Conservation (phyloP, 176 grass and related monocot genomes). For the Aegilops tauschii region DNA sequence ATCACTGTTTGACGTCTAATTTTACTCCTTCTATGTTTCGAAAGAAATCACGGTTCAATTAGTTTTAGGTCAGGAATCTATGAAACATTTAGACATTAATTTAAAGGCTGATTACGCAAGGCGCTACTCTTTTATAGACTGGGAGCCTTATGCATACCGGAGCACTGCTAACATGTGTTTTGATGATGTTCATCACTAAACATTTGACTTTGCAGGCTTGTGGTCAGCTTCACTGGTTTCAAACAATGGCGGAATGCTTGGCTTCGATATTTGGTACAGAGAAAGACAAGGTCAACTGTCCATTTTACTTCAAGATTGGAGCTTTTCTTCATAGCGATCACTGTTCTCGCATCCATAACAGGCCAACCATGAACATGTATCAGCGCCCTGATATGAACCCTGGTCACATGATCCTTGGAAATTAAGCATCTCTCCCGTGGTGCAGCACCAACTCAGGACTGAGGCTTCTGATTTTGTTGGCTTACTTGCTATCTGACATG, state of each 20-base stretch:
- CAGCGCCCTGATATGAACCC: slow-evolving; percentile 33
- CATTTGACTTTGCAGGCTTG: slow-evolving; percentile 28
- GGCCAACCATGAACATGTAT: slow-evolving; percentile 32
- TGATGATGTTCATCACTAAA: slow-evolving; percentile 9
- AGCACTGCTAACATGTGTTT: neutral
- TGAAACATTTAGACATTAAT: neutral
- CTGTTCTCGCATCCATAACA: slow-evolving; percentile 36
- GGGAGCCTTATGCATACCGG: neutral
- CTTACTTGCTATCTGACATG: neutral
- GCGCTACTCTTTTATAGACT: neutral
- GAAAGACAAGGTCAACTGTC: slow-evolving; percentile 47
- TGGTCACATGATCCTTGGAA: neutral
- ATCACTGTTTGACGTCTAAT: neutral
- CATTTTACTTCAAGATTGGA: slow-evolving; percentile 54
- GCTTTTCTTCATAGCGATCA: slow-evolving; percentile 39
- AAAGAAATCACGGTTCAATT: neutral
- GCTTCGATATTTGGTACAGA: slow-evolving; percentile 50
- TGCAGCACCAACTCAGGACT: neutral
- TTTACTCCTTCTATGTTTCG: neutral
- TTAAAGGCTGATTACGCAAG: neutral
- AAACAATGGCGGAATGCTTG: slow-evolving; percentile 40
- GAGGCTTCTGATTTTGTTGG: neutral
- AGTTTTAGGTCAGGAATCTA: neutral
- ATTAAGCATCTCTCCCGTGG: neutral
- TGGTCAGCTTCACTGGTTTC: neutral